Evolutionary conservation across 306 rosid genomes (phyloP).

Genomic region (Prunus padus): DNA sequence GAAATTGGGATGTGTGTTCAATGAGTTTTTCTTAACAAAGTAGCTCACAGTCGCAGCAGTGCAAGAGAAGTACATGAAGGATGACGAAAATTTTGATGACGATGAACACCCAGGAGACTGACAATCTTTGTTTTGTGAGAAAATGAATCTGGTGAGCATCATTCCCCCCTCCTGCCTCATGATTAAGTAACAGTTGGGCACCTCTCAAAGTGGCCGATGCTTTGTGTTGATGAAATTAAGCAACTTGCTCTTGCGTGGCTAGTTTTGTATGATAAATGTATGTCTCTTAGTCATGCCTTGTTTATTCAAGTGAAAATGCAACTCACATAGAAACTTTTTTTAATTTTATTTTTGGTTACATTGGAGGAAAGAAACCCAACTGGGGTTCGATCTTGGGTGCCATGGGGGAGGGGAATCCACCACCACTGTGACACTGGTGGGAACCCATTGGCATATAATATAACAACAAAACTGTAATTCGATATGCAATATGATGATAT

Average conservation of each 20-base stretch:
- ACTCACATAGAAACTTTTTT: neutral
- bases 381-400: no score
- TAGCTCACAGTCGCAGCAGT: slow-evolving; percentile 86
- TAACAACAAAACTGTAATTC: no score
- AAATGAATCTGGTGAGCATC: neutral
- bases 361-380: no score
- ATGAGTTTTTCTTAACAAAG: slow-evolving; percentile 47
- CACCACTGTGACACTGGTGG: no score
- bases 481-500: slow-evolving; percentile 2
- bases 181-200: no score
- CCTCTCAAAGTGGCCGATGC: neutral
- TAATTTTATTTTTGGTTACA: no score
- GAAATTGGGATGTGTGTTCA: neutral
- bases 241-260: neutral
- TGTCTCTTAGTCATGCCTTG: neutral
- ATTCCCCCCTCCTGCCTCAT: neutral
- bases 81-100: slow-evolving; percentile 54
- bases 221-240: neutral
- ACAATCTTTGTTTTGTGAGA: slow-evolving; percentile 10
- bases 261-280: neutral
- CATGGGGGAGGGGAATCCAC: no score
- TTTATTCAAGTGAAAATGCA: neutral
- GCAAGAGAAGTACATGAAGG: slow-evolving; percentile 93
- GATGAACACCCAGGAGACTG: slow-evolving; percentile 25
- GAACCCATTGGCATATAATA: no score